Percentiles rank a stretch among this genome's conserved stretches.
These are phyloP conservation scores for Phascolomyces articulosus DNA, from an alignment of 371 early-diverging fungal genomes.

Conservation along the genomic window DNA sequence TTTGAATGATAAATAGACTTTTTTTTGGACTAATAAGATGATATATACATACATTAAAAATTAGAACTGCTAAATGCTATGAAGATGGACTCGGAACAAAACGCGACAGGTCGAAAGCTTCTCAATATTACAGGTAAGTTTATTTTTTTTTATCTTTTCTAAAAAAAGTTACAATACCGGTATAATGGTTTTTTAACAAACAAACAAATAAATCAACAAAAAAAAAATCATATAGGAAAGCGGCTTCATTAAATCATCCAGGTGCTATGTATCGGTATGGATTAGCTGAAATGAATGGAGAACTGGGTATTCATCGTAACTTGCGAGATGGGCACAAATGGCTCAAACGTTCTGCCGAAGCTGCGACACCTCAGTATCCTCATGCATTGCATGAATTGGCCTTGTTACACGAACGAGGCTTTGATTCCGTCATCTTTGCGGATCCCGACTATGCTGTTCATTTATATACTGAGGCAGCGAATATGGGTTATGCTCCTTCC, in stretches of 20 bases:
- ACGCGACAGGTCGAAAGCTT: slow-evolving; percentile 56
- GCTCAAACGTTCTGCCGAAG: slow-evolving; percentile 78
- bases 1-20: too few species aligned
- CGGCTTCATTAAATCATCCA: slow-evolving; percentile 72
- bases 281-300: slow-evolving; percentile 74
- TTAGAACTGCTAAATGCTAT: slow-evolving; percentile 64
- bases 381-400: slow-evolving; percentile 83
- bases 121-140: slow-evolving; percentile 63
- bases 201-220: too few species aligned
- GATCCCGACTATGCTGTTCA: slow-evolving; percentile 73
- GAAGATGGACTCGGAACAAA: slow-evolving; percentile 68
- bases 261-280: slow-evolving; percentile 79
- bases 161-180: too few species aligned
- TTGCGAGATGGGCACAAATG: slow-evolving; percentile 81
- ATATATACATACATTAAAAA: too few species aligned
- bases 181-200: too few species aligned
- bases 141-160: too few species aligned
- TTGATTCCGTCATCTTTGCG: slow-evolving; percentile 68
- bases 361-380: slow-evolving; percentile 75
- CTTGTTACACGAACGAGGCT: slow-evolving; percentile 72
- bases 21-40: too few species aligned
- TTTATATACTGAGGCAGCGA: slow-evolving; percentile 64
- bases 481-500: slow-evolving; percentile 69
- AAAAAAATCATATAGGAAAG: slow-evolving; percentile 51
- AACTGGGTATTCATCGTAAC: slow-evolving; percentile 62